A percentile compares a stretch with the other conserved stretches of the same genome.
Evolutionary conservation across 176 grass and related monocot genomes (phyloP).

Genomic region (Eremochloa ophiuroides): DNA sequence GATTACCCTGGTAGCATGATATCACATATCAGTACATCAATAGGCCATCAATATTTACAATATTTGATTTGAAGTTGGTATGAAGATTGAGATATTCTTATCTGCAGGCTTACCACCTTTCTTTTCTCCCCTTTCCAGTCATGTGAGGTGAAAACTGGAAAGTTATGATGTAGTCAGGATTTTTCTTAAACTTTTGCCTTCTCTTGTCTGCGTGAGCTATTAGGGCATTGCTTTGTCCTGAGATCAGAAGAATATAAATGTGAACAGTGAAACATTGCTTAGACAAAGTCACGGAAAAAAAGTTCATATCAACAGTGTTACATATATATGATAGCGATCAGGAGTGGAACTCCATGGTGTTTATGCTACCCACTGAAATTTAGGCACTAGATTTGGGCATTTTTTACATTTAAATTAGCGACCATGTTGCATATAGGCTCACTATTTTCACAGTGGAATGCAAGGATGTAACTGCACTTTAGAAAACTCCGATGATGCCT

Average conservation of each 20-base stretch:
- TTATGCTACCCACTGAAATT: background rate
- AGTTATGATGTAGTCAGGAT: background rate
- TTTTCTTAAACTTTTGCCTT: background rate
- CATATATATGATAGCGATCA: background rate
- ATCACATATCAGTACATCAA: background rate
- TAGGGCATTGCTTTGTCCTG: background rate
- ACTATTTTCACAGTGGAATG: background rate
- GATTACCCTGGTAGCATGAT: background rate
- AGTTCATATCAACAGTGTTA: background rate
- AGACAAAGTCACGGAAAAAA: background rate
- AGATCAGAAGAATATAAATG: background rate
- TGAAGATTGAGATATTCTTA: background rate
- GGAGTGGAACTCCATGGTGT: background rate
- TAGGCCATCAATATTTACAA: background rate
- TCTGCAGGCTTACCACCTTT: background rate
- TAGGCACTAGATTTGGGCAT: background rate
- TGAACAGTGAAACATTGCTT: background rate
- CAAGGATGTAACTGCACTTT: background rate
- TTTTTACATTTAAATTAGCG: background rate
- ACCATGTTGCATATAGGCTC: background rate
- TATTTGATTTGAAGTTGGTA: constrained; percentile 11
- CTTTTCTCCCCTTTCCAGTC: background rate
- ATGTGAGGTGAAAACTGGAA: background rate
- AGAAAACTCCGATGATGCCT: background rate
- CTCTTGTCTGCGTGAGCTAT: background rate